Percentiles rank a stretch among this genome's conserved stretches.
phyloP scores from a whole-genome alignment of 2,329 filamentous ascomycete species.

The Biscogniauxia mediterranea region DNA sequence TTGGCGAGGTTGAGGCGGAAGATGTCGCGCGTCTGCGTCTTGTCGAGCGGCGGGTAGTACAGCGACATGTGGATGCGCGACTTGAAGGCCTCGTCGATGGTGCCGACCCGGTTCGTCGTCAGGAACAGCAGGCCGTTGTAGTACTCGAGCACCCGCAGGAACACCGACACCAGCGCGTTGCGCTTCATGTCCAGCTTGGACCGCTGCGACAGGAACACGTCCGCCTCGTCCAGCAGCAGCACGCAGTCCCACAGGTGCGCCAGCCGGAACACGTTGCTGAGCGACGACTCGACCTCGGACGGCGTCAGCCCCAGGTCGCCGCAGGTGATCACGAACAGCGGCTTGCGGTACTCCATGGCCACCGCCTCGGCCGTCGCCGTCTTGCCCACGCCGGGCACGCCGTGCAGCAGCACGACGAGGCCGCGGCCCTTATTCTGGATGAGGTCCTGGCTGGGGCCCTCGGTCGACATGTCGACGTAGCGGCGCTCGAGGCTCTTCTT shows the following conservation, averaged over 20 bases:
- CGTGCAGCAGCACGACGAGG: conserved; percentile 45
- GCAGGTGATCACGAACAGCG: conserved; percentile 48
- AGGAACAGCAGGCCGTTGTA: conserved; percentile 41
- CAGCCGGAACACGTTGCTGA: conserved; percentile 43
- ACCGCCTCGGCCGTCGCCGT: conserved; percentile 46
- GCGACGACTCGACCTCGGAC: conserved; percentile 38
- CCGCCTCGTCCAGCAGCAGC: conserved; percentile 30
- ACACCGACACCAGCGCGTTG: conserved; percentile 37
- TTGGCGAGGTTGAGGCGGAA: conserved; percentile 41
- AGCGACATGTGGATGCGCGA: conserved; percentile 41
- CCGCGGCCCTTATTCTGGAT: conserved; percentile 46
- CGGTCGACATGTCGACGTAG: conserved; percentile 27
- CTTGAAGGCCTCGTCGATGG: conserved; percentile 44
- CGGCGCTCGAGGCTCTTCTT: conserved; percentile 38
- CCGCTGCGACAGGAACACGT: conserved; percentile 30
- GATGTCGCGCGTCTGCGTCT: conserved; percentile 39
- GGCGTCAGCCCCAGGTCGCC: conserved; percentile 46
- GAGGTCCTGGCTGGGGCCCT: conserved; percentile 37
- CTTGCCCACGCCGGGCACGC: conserved; percentile 49
- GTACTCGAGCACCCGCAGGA: conserved; percentile 40
- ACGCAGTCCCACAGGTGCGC: conserved; percentile 36
- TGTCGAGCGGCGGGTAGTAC: conserved; percentile 37
- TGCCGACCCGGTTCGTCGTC: conserved; percentile 44
- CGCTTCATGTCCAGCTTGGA: conserved; percentile 33
- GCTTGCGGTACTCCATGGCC: conserved; percentile 41